These are phyloP conservation scores for Leccinum pachyderme DNA, from an alignment of 1,284 basidiomycete genomes.

Conservation along the genomic window DNA sequence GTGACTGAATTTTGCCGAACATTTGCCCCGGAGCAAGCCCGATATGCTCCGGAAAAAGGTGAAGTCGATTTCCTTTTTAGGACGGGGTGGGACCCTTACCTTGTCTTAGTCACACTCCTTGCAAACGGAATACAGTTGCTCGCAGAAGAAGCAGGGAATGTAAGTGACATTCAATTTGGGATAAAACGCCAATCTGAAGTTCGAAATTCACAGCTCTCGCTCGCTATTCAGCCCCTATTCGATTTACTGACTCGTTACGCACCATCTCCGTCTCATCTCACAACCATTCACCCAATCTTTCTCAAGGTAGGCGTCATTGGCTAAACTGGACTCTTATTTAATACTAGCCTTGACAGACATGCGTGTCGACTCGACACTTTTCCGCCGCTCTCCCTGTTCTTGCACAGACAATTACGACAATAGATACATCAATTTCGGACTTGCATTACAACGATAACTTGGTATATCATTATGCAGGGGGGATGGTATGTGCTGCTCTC, in stretches of 20 bases:
- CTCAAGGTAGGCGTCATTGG: slow-evolving; percentile 38
- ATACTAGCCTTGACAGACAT: slow-evolving; percentile 25
- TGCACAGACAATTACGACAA: slow-evolving; percentile 53
- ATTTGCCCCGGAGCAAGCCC: slow-evolving; percentile 60
- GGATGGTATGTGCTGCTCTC: slow-evolving; percentile 58
- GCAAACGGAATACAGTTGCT: slow-evolving; percentile 46
- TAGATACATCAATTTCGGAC: slow-evolving; percentile 52
- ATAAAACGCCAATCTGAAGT: slow-evolving; percentile 8
- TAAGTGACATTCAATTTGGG: slow-evolving; percentile 27
- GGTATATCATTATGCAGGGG: slow-evolving; percentile 74
- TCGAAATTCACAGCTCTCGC: slow-evolving; percentile 37
- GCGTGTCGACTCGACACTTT: slow-evolving; percentile 51
- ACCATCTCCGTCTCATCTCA: slow-evolving; percentile 56
- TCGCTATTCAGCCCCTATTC: slow-evolving; percentile 56
- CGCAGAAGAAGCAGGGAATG: slow-evolving; percentile 40
- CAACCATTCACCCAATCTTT: slow-evolving; percentile 66
- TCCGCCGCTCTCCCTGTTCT: slow-evolving; percentile 57
- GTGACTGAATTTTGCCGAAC: slow-evolving; percentile 55
- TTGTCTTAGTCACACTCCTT: slow-evolving; percentile 44
- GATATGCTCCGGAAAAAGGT: slow-evolving; percentile 68
- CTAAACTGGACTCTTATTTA: neutral
- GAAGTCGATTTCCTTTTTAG: neutral
- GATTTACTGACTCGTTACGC: slow-evolving; percentile 61
- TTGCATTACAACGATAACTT: slow-evolving; percentile 74
- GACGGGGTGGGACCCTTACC: neutral